Evolutionary conservation across 495 filamentous ascomycete species (phyloP).

Genomic region (Clavariopsis aquatica): DNA sequence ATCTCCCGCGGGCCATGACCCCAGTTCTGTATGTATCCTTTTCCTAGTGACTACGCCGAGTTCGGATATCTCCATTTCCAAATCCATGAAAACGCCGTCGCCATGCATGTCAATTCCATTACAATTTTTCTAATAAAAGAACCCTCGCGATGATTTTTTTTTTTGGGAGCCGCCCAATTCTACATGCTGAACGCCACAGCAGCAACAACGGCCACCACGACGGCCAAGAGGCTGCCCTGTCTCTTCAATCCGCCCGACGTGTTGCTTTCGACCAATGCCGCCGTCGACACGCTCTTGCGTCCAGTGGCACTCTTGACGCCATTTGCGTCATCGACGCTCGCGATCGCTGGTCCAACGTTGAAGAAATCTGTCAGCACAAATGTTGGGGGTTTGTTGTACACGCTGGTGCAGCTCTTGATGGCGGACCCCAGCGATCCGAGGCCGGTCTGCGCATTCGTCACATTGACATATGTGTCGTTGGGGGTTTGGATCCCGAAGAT

Average conservation of each 20-base stretch:
- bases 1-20: neutral
- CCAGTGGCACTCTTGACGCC: slow-evolving; percentile 38
- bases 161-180: too few species aligned
- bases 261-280: slow-evolving; percentile 4
- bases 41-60: neutral
- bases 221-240: slow-evolving; percentile 18
- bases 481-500: slow-evolving; percentile 41
- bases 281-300: slow-evolving; percentile 18
- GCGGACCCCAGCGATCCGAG: slow-evolving; percentile 38
- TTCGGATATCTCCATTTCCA: neutral
- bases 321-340: slow-evolving; percentile 42
- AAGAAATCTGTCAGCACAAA: slow-evolving; percentile 45
- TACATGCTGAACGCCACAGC: slow-evolving; percentile 26
- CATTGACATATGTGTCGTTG: slow-evolving; percentile 33
- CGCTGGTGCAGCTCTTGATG: slow-evolving; percentile 31
- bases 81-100: neutral
- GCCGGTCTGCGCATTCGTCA: slow-evolving; percentile 38
- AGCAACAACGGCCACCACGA: slow-evolving; percentile 28
- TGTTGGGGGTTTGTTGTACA: slow-evolving; percentile 39
- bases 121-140: neutral
- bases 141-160: slow-evolving; percentile 2
- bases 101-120: neutral
- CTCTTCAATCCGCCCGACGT: slow-evolving; percentile 2
- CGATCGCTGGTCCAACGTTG: slow-evolving; percentile 45
- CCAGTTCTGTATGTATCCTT: too few species aligned